A percentile compares a stretch with the other conserved stretches of the same genome.
Conservation (phyloP, 1,284 basidiomycete species). For the Melampsora americana region DNA sequence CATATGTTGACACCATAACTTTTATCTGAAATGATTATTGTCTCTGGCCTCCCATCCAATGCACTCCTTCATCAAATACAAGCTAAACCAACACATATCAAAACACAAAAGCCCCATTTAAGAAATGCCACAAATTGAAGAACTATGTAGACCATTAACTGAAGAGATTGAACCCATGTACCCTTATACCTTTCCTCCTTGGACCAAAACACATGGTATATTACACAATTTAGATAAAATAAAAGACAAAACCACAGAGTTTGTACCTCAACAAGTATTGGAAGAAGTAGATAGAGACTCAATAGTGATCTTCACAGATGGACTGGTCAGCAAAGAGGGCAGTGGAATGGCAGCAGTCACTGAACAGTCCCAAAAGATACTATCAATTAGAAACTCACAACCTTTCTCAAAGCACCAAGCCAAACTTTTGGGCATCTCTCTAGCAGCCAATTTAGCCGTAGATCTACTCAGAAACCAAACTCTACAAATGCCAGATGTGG, state of each 20-base stretch:
- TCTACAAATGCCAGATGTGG: background rate
- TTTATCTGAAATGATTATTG: background rate
- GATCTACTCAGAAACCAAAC: background rate
- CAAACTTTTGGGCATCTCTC: background rate
- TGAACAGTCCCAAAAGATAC: background rate
- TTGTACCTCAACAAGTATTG: background rate
- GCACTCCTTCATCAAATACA: background rate
- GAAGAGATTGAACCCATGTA: background rate
- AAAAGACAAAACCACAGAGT: background rate
- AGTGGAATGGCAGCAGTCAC: conserved; percentile 4
- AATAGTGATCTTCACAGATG: conserved; percentile 17
- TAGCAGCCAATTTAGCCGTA: no score
- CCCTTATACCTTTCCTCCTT: background rate
- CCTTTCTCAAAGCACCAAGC: conserved; percentile 4
- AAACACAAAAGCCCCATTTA: background rate
- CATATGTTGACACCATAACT: no score
- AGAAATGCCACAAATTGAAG: background rate
- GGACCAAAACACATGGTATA: background rate
- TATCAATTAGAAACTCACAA: background rate
- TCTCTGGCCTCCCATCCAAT: background rate
- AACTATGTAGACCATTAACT: no score
- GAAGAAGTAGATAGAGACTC: background rate
- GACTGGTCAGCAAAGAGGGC: background rate
- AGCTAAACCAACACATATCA: background rate
- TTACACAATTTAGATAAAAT: background rate